A percentile compares a stretch with the other conserved stretches of the same genome.
phyloP scores from a whole-genome alignment of 1,139 yeast genomes.

The Debaryomycetaceae sp. region DNA sequence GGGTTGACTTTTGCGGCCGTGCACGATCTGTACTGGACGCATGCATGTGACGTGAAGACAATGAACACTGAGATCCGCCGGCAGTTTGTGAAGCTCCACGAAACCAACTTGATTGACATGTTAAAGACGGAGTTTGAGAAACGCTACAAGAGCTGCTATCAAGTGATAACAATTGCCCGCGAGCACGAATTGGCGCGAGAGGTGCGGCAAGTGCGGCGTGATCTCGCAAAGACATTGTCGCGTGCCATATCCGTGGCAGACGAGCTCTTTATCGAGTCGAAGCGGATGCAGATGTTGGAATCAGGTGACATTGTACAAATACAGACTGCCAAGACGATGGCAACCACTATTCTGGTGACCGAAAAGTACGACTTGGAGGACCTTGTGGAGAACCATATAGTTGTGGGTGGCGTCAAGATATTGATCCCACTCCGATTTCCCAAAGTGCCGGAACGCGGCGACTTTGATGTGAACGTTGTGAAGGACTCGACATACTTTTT shows the following conservation, averaged over 20 bases:
- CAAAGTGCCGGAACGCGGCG: conserved; percentile 69
- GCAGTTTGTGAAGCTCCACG: conserved; percentile 71
- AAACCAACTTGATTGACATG: conserved; percentile 56
- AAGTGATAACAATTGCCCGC: conserved; percentile 44
- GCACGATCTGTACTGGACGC: conserved; percentile 98
- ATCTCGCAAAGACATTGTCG: conserved; percentile 39
- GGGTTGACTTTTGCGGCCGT: conserved; percentile 86
- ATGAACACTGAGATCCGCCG: conserved; percentile 72
- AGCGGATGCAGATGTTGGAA: conserved; percentile 44
- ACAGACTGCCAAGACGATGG: conserved; percentile 45
- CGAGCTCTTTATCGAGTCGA: conserved; percentile 62
- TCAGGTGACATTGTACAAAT: conserved; percentile 42
- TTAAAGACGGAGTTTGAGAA: conserved; percentile 71
- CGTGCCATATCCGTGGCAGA: conserved; percentile 57
- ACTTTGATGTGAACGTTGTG: conserved; percentile 68
- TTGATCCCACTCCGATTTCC: conserved; percentile 64
- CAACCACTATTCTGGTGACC: conserved; percentile 65
- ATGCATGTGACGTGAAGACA: conserved; percentile 68
- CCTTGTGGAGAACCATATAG: conserved; percentile 14
- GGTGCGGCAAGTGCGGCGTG: conserved; percentile 40
- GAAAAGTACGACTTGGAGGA: conserved; percentile 26
- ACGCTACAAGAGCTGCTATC: conserved; percentile 65
- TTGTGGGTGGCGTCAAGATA: conserved; percentile 16
- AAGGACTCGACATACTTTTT: conserved; percentile 76
- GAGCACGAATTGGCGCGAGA: conserved; percentile 42